Base-by-base conservation (phyloP, 2,329 filamentous ascomycete genomes). In the Pseudocercospora macadamiae region DNA sequence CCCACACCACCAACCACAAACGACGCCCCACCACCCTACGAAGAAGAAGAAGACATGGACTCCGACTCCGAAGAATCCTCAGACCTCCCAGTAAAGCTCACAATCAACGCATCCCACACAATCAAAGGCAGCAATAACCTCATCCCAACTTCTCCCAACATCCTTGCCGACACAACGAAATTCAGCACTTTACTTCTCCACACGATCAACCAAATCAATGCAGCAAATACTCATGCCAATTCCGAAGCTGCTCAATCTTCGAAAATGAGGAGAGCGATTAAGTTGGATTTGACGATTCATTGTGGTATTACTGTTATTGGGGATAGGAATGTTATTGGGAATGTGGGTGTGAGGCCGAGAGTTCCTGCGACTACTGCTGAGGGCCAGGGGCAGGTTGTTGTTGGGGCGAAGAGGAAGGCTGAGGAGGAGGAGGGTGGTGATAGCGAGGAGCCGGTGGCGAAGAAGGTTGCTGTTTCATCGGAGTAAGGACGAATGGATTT, bases 111-210 rank as follows among this genome's bases (percentile, higher is more conserved):
- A 14, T 75, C 79, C 0, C 69, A 84, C 66, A 73, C 66, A 59
- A 73, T 86, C 64, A 70, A 71, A 34, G 79, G 77, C 60, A 75
- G 75, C 69, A 74, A 79, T 69, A 86, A 86, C 69, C 67, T 82
- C 49, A 70, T 83, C 45, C 77, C 78, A 18, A 68, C 83, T 18
- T 65, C 72, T 0, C 67, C 75, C 3, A 52, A 70, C 9, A 28
- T 62, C 2, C 60, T 71, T 4, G 74, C 77, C 4, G 71, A 75
- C 74, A 80, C 68, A 68, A 74, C 65, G 65, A 73, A 57, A 74
- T 64, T 84, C 59, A 76, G 80, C 8, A 69, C 73, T 6, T 74
- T 80, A 3, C 71, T 85, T 2, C 73, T 82, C 10, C 66, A 75
- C 10, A 76, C 79, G 2, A 68, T 85, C 18, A 64, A 64, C 2